These are phyloP conservation scores for Hypholoma fasciculare DNA, from an alignment of 768 basidiomycete species.

Conservation along the genomic window DNA sequence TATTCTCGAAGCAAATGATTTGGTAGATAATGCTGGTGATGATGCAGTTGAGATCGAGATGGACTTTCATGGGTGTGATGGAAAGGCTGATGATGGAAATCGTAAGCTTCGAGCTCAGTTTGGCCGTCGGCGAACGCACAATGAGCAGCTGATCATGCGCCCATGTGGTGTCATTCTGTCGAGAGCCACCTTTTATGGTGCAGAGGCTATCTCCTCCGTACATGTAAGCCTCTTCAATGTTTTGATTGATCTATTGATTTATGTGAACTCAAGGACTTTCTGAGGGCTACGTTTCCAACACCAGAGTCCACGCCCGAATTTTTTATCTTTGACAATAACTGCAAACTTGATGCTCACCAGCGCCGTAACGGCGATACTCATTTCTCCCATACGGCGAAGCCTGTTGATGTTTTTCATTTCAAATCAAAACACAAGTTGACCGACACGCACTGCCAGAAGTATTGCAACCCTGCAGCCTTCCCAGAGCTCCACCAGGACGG, in stretches of 20 bases:
- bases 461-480: constrained; percentile 22
- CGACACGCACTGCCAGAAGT: constrained; percentile 13
- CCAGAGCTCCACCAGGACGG: constrained; percentile 13
- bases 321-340: constrained; percentile 23
- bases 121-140: constrained; percentile 12
- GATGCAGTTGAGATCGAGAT: background rate
- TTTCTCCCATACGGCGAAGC: constrained; percentile 10
- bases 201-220: constrained; percentile 10
- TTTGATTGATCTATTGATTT: too few species aligned
- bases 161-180: constrained; percentile 17
- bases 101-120: constrained; percentile 7
- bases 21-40: background rate
- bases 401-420: constrained; percentile 17
- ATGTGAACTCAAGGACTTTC: constrained; percentile 5
- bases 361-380: constrained; percentile 11
- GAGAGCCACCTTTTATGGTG: constrained; percentile 12
- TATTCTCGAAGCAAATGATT: background rate
- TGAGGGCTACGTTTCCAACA: constrained; percentile 14
- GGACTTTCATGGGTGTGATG: background rate
- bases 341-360: constrained; percentile 13
- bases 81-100: constrained; percentile 10
- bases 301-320: constrained; percentile 15
- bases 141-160: constrained; percentile 15
- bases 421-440: constrained; percentile 15
- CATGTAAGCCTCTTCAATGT: background rate